Base-by-base conservation (phyloP, 352 stramenopile species). In the Globisporangium nodosum region DNA sequence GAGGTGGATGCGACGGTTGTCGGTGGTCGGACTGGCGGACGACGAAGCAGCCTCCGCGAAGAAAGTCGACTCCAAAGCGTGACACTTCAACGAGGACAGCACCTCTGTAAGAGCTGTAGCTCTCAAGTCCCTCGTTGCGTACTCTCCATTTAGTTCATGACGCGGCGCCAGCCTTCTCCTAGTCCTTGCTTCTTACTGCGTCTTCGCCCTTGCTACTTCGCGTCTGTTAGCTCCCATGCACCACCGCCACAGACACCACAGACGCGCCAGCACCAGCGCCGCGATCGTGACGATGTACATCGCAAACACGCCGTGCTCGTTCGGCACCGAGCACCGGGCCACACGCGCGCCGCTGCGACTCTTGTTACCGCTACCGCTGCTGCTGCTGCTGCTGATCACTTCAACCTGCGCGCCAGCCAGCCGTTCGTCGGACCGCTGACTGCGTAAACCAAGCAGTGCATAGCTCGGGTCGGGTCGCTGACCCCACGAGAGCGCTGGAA, bases 391-490 rank as follows among this genome's bases (percentile, higher is more conserved):
- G 43, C 43, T n/a, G n/a, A 12, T 9, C 3, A 7, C n/a, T 31
- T 15, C 7, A 18, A 24, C 43, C 18, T 30, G 43, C n/a, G 30
- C 43, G 24, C 21, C 6, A 5, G 24, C 48, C 6, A 5, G 20
- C 15, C 4, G 46, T n/a, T 16, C 21, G 46, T n/a, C 45, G 31
- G 12, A 9, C 12, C 12, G 31, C 20, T 52, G 58, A 45, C 53
- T 61, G 18, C 58, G 43, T 35, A 85, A 60, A 7, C 52, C n/a
- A 42, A 92, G 52, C 47, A 89, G 49, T 27, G 69, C 72, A 56
- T 92, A 92, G 74, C 76, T 89, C 47, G 83, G 83, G 42, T 93
- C 79, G 0, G 83, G 83, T 9, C 83, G 83, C 69, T 90, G 80
- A 5, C 81, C 78, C 83, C 83, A 93, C 40, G 83, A 81, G 54